Base-by-base conservation (phyloP, 306 rosid genomes). In the Lablab purpureus region DNA sequence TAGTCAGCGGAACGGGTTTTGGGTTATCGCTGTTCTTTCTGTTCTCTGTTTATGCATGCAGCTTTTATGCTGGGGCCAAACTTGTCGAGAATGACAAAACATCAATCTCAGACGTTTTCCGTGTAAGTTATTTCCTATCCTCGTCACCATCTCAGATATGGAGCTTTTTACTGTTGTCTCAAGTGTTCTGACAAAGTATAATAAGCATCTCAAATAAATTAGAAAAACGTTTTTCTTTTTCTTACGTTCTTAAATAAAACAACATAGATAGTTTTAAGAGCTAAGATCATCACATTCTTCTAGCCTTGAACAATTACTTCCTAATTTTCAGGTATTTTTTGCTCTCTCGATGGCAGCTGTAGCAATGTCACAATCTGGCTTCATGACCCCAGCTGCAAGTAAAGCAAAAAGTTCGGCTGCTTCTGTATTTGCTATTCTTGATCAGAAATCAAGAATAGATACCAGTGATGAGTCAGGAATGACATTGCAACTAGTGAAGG, bases 1-100 rank as follows among this genome's bases (percentile, higher is more conserved):
- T 92, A 43, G 81, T 89, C 43, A 92, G 89, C 10, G 97, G 93
- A 32, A 60, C 55, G 15, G 89, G 97, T 46, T 84, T 86, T 32
- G 96, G 93, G 13, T 4, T 90, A 51, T 82, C 97, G 17, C 23
- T 64, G 27, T 84, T 92, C 41, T 79, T 89, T 27, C 28, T 86
- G 71, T 89, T 80, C 83, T 58, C 77, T 13, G 88, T 87, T 62
- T 89, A 86, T 71, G 92, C 90, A n/a, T 41, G 80, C 23, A 85
- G 84, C 15, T 92, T 90, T 76, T 92, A 87, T 59, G 90, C 87
- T 10, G 97, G 97, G 34, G 92, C 90, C 23, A 75, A 37, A 73
- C 89, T 92, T 54, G 88, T 92, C 21, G 22, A 67, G 71, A 82
- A 73, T 30, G 93, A 90, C 22, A 90, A 87, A 79, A 32, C 92